These are phyloP conservation scores for Colletotrichum sp. DNA, from an alignment of 2,329 filamentous ascomycete species.

Conservation along the genomic window DNA sequence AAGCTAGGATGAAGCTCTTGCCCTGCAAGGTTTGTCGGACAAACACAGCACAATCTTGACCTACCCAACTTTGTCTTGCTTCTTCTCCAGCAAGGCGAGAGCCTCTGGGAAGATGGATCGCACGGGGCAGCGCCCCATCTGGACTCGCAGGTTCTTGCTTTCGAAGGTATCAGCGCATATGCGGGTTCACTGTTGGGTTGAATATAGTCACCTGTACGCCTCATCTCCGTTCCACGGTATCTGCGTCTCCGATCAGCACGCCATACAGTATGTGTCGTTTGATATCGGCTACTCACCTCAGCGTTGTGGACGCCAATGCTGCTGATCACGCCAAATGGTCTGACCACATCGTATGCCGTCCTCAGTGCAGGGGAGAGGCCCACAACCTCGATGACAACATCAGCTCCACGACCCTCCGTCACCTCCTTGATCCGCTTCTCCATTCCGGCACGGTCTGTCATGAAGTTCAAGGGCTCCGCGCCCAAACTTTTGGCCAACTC, in stretches of 20 bases:
- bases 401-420: constrained; percentile 82
- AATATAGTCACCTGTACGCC: constrained; percentile 55
- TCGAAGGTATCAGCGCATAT: background rate
- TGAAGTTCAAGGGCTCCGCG: constrained; percentile 84
- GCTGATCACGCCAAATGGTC: constrained; percentile 76
- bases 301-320: constrained; percentile 80
- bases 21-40: background rate
- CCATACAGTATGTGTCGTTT: background rate
- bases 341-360: constrained; percentile 73
- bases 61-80: constrained; percentile 71
- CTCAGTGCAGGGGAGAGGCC: constrained; percentile 72
- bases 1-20: background rate
- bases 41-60: constrained; percentile 25
- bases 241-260: constrained; percentile 36
- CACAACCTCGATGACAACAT: constrained; percentile 83
- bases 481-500: constrained; percentile 76
- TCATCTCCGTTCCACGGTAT: constrained; percentile 71
- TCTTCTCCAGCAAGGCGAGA: constrained; percentile 67
- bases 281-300: constrained; percentile 55
- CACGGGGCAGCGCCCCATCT: constrained; percentile 81
- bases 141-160: constrained; percentile 75
- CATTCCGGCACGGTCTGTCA: constrained; percentile 68
- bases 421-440: constrained; percentile 73
- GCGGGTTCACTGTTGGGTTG: background rate
- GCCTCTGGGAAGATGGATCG: constrained; percentile 72